Base-by-base conservation (phyloP, 768 basidiomycete genomes). In the Saitozyma sp. region DNA sequence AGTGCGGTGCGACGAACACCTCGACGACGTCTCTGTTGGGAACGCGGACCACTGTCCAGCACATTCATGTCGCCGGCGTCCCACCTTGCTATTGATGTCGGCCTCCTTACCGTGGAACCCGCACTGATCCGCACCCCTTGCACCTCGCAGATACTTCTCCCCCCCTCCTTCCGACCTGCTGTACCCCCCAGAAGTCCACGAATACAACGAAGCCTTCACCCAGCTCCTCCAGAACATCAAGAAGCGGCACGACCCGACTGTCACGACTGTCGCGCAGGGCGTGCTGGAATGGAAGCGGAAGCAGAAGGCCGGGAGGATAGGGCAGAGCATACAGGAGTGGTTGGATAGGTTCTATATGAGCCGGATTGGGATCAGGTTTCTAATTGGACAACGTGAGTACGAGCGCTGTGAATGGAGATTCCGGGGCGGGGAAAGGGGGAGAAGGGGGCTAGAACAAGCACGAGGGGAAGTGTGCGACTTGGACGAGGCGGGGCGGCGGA, bases 331-430 rank as follows among this genome's bases (percentile, higher is more conserved):
- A 56, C 95, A 97, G 78, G 87, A 88, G 29, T 98, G 94, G 91
- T 81, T 99, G 67, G 96, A 98, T 79, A 84, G 96, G 46, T 99
- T 98, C 81, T 98, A 99, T 78, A 86, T 99, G 86, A 89, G 87
- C 38, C 88, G 96, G 37, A 73, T 71, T 29, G 70, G 69, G 0
- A 98, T 99, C 68, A 90, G 96, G 0, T 97, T 98, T 75, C 81
- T 99, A 65, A 96, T 98, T 58, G 96, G 93, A 38, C 93, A 97
- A 80, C 93, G 92, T 94, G 66, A 76, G 88, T 65, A 54, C 49
- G 43, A 37, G 19, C 45, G 19, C 17, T 61, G 4, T 29, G 29
- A 29, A 29, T n/a, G 29, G 29, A 29, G 29, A 29, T 29, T 5
- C 29, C 29, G 29, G 29, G 29, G 29, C 5, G 29, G 29, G 2